phyloP scores from a whole-genome alignment of 371 early-diverging fungal species.

The Fennellomyces sp. region DNA sequence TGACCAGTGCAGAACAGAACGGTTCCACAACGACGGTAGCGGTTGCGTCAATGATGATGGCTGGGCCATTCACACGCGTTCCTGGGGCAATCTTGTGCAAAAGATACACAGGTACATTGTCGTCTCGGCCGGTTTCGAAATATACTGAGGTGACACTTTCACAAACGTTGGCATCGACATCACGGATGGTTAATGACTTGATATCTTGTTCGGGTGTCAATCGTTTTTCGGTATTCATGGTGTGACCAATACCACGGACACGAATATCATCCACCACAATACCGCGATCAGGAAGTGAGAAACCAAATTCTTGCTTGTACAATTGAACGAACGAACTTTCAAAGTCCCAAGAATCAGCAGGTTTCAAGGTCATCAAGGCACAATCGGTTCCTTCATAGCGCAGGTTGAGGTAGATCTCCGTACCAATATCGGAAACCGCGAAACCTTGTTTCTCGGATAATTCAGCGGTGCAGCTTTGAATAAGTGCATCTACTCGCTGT shows the following conservation, averaged over 20 bases:
- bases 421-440: constrained; percentile 46
- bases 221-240: constrained; percentile 27
- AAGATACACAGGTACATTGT: constrained; percentile 75
- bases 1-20: constrained; percentile 73
- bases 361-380: constrained; percentile 88
- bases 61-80: constrained; percentile 78
- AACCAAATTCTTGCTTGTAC: constrained; percentile 93
- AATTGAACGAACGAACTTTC: constrained; percentile 61
- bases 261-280: constrained; percentile 93
- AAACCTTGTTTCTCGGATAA: constrained; percentile 74
- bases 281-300: constrained; percentile 77
- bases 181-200: constrained; percentile 24
- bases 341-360: constrained; percentile 62
- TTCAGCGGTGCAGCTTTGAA: constrained; percentile 37
- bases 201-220: constrained; percentile 51
- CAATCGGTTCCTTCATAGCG: constrained; percentile 95
- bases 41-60: constrained; percentile 86
- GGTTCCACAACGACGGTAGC: constrained; percentile 90
- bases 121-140: constrained; percentile 77
- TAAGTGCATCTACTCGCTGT: constrained; percentile 54
- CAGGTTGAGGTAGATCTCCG: constrained; percentile 82
- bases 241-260: constrained; percentile 83
- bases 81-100: constrained; percentile 70
- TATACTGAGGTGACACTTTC: constrained; percentile 65
- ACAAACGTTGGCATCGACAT: constrained; percentile 26